Evolutionary conservation across 805 yeast genomes (phyloP).

Genomic region (Priceomyces fermenticarens): DNA sequence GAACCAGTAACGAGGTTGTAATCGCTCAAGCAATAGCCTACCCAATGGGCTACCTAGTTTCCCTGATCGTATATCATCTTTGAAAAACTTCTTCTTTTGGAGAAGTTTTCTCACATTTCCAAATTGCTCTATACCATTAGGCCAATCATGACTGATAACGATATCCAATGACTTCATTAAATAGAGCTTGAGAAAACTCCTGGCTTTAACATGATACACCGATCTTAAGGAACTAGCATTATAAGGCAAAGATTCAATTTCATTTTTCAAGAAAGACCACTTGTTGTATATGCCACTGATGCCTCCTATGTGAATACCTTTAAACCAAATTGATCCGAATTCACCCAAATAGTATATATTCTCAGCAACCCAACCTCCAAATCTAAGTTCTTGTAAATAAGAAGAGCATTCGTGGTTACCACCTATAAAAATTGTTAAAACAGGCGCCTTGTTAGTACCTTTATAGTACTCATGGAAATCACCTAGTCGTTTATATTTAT

Average conservation of each 20-base stretch:
- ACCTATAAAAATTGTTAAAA: conserved; percentile 79
- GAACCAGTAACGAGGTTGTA: conserved; percentile 76
- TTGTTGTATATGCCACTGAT: conserved; percentile 78
- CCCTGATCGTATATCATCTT: conserved; percentile 55
- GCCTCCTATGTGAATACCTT: conserved; percentile 77
- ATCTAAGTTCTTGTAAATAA: conserved; percentile 64
- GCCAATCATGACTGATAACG: conserved; percentile 92
- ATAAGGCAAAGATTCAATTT: conserved; percentile 50
- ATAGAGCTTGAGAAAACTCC: conserved; percentile 56
- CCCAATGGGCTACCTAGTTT: conserved; percentile 73
- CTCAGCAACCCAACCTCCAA: conserved; percentile 94
- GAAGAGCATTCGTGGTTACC: conserved; percentile 94
- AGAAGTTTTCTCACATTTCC: conserved; percentile 59
- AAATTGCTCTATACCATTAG: conserved; percentile 64
- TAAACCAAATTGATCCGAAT: conserved; percentile 68
- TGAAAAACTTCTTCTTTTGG: conserved; percentile 62
- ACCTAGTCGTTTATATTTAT: conserved; percentile 69
- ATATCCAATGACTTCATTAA: conserved; percentile 46
- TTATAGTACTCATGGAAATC: conserved; percentile 75
- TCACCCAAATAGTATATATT: conserved; percentile 83
- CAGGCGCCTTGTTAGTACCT: conserved; percentile 63
- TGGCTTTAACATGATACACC: conserved; percentile 70
- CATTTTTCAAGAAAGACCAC: conserved; percentile 33
- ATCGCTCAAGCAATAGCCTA: conserved; percentile 46
- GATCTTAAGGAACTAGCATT: conserved; percentile 46